Evolutionary conservation across 129 eudicot genomes (phyloP), one percentile per base, ranked within the genome.

Genomic region (Centrapalus pauciflorus): DNA sequence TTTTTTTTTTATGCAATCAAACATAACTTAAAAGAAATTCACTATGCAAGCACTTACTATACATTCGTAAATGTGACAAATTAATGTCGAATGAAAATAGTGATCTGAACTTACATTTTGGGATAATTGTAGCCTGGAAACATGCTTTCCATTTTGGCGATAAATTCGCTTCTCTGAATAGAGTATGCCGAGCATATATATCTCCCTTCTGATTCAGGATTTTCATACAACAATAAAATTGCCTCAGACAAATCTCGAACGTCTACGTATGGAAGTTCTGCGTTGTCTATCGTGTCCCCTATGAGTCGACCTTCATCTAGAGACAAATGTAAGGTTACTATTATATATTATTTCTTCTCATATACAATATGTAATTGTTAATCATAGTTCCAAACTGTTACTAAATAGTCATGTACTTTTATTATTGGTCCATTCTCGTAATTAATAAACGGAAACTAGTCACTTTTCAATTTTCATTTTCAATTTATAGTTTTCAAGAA

Each of bases 121-220:
- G 86, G 86, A 55, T 81, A 77, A 46, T 63, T 45, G 59, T 77
- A 81, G 43, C 40, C 59, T 0, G 80, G 80, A 77, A 61, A 77
- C 62, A 77, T 38, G 70, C 45, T 68, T 67, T 73, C 41, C 54
- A 81, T 61, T 25, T 61, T 77, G 69, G 61, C 69, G n/a, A 81
- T 77, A 37, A 81, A 26, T 11, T 67, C 74, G n/a, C 57, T 56
- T 4, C 75, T 24, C 7, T 34, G 24, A 7, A 77, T 0, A 10
- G 54, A 5, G 73, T 74, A 64, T 1, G 80, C 32, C 0, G 80
- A 72, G 48, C 86, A 81, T 69, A 81, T 73, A 63, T 69, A 81
- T 52, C 86, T 73, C 12, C 86, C 86, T 41, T 73, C 73, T 4
- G 86, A 65, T 69, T 73, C 63, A 5, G 71, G 71, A 29, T 77